Conservation (phyloP, 169 alveolate genomes). For the Plasmodium inui region DNA sequence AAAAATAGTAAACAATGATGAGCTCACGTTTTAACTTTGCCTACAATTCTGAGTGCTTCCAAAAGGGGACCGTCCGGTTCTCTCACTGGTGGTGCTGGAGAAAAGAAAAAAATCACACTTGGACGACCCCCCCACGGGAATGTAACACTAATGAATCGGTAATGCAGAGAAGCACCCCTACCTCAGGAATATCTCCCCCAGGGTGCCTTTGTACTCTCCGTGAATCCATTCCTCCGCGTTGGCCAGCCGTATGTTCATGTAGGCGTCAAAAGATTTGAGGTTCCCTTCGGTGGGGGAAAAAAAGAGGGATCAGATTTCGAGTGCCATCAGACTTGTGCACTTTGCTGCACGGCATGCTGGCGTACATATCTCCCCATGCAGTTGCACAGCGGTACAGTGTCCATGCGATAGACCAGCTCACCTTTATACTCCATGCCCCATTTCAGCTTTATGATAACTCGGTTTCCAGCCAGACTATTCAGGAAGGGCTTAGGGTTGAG, state of each 20-base stretch:
- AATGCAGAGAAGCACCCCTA: conserved; percentile 16
- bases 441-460: conserved; percentile 92
- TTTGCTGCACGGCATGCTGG: background rate
- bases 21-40: background rate
- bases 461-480: conserved; percentile 90
- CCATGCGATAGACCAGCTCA: background rate
- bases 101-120: background rate
- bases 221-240: conserved; percentile 95
- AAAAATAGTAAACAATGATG: background rate
- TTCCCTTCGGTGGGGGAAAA: conserved; percentile 75
- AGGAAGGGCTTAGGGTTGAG: conserved; percentile 96
- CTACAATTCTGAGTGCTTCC: background rate
- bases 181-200: conserved; percentile 91
- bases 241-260: conserved; percentile 91
- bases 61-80: background rate
- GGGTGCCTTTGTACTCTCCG: conserved; percentile 91
- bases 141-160: background rate
- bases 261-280: conserved; percentile 92
- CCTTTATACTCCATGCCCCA: conserved; percentile 98
- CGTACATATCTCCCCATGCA: too few relatives aligned
- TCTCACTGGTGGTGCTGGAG: background rate
- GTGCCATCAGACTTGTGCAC: background rate
- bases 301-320: background rate
- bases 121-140: background rate
- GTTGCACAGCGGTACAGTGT: too few relatives aligned